These are phyloP conservation scores for Saprolegnia parasitica DNA, from an alignment of 352 stramenopile genomes.

Conservation along the genomic window DNA sequence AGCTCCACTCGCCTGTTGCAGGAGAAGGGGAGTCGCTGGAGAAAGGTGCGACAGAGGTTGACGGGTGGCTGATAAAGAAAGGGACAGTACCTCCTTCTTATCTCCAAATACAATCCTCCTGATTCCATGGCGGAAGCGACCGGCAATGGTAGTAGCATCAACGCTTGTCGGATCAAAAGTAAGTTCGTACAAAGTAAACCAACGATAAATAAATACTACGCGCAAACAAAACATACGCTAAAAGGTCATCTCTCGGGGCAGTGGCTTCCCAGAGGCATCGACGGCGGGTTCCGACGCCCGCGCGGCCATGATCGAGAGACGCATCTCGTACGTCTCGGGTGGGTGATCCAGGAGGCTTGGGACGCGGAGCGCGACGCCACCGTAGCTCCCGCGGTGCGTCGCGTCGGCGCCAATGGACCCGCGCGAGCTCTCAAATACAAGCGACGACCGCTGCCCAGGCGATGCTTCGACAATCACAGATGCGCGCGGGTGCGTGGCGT, in stretches of 20 bases:
- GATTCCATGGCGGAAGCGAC: not conserved
- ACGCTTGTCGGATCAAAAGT: too few species aligned
- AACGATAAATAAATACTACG: not conserved
- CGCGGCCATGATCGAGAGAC: not conserved
- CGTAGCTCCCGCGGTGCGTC: conserved; percentile 1
- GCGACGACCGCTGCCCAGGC: not conserved
- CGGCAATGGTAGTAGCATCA: too few species aligned
- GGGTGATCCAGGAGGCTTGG: conserved; percentile 20
- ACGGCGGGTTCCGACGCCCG: not conserved
- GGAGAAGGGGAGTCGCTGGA: too few species aligned
- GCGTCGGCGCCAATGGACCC: not conserved
- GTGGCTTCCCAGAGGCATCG: not conserved
- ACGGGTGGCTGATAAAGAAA: too few species aligned
- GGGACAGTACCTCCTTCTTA: too few species aligned
- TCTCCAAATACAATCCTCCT: not conserved
- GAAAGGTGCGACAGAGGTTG: too few species aligned
- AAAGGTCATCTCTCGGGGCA: conserved; percentile 7
- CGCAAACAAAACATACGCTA: not conserved
- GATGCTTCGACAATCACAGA: not conserved
- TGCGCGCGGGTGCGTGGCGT: not conserved
- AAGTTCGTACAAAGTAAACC: too few species aligned
- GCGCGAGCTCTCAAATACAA: not conserved
- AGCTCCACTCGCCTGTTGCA: too few species aligned
- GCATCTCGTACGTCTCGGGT: not conserved
- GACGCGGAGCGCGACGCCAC: conserved; percentile 24